A percentile compares a stretch with the other conserved stretches of the same genome.
Conservation (phyloP, 1,284 basidiomycete genomes). For the Austroboletus novae-zelandiae region DNA sequence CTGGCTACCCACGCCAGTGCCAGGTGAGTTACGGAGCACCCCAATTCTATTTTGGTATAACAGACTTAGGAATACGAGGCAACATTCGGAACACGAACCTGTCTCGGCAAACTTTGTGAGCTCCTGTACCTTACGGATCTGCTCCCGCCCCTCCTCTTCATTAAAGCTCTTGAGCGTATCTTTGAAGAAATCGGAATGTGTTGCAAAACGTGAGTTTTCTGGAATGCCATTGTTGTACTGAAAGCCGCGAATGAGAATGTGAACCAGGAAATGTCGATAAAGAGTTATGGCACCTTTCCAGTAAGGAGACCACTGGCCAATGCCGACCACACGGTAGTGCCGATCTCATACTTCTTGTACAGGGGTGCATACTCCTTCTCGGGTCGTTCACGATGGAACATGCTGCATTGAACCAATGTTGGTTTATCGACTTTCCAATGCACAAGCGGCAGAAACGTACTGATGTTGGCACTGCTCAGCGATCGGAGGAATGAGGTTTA, state of each 20-base stretch:
- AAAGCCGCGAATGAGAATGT: not conserved
- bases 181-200: slow-evolving; percentile 48
- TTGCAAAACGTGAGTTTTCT: slow-evolving; percentile 55
- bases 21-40: slow-evolving; percentile 58
- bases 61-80: not conserved
- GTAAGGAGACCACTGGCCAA: slow-evolving; percentile 54
- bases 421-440: not conserved
- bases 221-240: slow-evolving; percentile 46
- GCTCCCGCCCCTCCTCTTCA: slow-evolving; percentile 41
- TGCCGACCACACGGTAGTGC: slow-evolving; percentile 60
- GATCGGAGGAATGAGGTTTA: slow-evolving; percentile 57
- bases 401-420: slow-evolving; percentile 19
- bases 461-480: slow-evolving; percentile 60
- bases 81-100: slow-evolving; percentile 15
- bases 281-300: slow-evolving; percentile 38
- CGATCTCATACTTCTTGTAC: slow-evolving; percentile 39
- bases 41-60: slow-evolving; percentile 40
- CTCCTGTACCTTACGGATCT: slow-evolving; percentile 53
- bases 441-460: slow-evolving; percentile 21
- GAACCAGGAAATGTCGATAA: not conserved
- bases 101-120: slow-evolving; percentile 49
- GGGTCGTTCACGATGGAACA: slow-evolving; percentile 52
- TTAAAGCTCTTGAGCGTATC: slow-evolving; percentile 37
- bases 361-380: slow-evolving; percentile 56
- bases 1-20: slow-evolving; percentile 77